A percentile compares a stretch with the other conserved stretches of the same genome.
Conservation (phyloP, 169 alveolate genomes). For the Cardiosporidium cionae region DNA sequence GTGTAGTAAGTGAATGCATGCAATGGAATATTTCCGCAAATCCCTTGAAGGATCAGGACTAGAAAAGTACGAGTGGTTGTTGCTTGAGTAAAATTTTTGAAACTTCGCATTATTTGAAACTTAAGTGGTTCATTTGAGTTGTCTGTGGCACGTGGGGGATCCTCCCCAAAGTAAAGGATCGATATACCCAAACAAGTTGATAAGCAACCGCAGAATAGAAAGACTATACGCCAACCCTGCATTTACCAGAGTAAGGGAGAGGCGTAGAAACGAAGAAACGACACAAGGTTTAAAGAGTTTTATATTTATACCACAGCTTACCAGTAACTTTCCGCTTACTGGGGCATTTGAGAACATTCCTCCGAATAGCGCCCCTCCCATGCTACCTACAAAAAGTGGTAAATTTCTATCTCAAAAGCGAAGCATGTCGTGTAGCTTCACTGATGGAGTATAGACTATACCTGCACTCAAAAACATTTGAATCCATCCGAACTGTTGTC, state of each 20-base stretch:
- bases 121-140: background rate
- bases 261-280: background rate
- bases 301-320: too few species aligned
- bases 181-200: conserved; percentile 24
- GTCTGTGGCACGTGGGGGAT: conserved; percentile 23
- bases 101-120: background rate
- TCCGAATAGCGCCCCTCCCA: conserved; percentile 29
- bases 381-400: conserved; percentile 16
- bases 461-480: conserved; percentile 47
- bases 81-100: conserved; percentile 25
- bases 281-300: background rate
- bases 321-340: conserved; percentile 14
- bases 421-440: background rate
- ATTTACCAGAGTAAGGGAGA: background rate
- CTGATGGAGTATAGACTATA: background rate
- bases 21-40: conserved; percentile 76
- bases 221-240: conserved; percentile 39
- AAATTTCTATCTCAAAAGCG: background rate
- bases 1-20: conserved; percentile 72
- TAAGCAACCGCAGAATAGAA: conserved; percentile 12
- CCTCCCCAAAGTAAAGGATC: conserved; percentile 16
- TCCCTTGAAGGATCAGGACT: conserved; percentile 51
- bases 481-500: conserved; percentile 65
- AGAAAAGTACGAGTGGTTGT: conserved; percentile 25
- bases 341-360: conserved; percentile 18